Percentiles rank a stretch among this genome's conserved stretches.
phyloP scores from a whole-genome alignment of 768 basidiomycete genomes.

The Lentinula guzmanii region DNA sequence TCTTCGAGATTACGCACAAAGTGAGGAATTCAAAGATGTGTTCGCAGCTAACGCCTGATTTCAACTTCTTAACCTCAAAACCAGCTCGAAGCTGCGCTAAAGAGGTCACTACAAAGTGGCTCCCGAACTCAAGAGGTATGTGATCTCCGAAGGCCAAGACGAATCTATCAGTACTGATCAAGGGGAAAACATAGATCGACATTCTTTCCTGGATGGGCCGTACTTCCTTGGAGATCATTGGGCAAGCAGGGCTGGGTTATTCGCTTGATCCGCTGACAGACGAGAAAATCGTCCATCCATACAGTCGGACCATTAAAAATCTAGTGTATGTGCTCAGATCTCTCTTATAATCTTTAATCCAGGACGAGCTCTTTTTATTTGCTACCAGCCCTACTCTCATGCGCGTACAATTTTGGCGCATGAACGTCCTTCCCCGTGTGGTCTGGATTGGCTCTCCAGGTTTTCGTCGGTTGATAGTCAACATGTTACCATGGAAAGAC shows the following conservation, averaged over 20 bases:
- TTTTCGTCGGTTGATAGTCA: constrained; percentile 19
- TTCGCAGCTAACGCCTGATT: not conserved
- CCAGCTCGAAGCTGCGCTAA: not conserved
- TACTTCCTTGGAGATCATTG: constrained; percentile 3
- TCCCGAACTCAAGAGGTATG: not conserved
- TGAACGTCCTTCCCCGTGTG: constrained; percentile 15
- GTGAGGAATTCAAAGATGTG: not conserved
- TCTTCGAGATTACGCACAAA: constrained; percentile 2
- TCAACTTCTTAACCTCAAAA: not conserved
- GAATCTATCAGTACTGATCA: too few species aligned
- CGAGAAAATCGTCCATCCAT: not conserved
- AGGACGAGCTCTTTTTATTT: not conserved
- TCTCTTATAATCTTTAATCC: not conserved
- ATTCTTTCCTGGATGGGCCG: constrained; percentile 5
- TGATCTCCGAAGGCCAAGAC: not conserved
- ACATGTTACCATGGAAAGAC: constrained; percentile 14
- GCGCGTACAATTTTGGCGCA: not conserved
- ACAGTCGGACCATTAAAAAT: not conserved
- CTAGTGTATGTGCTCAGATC: not conserved
- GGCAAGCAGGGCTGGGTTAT: constrained; percentile 4
- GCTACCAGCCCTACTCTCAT: not conserved
- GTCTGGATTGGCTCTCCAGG: constrained; percentile 18
- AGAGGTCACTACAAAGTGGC: not conserved
- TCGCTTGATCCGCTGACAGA: constrained; percentile 1
- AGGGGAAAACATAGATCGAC: constrained; percentile 15